A percentile compares a stretch with the other conserved stretches of the same genome.
These are phyloP conservation scores for Gloeophyllum trabeum DNA, from an alignment of 768 basidiomycete species.

Conservation along the genomic window DNA sequence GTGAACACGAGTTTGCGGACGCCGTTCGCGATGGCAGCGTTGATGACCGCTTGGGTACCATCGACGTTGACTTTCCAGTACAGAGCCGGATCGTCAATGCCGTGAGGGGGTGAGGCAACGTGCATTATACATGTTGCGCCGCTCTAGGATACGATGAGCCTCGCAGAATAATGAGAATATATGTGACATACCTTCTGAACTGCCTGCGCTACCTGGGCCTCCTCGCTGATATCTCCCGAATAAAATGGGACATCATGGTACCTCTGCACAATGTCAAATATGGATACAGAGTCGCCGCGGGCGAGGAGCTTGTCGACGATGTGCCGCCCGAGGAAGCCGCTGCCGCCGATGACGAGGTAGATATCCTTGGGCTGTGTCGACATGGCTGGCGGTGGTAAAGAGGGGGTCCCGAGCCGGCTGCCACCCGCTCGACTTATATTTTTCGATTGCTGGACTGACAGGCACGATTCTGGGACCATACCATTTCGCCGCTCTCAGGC, in stretches of 20 bases:
- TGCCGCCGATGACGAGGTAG: constrained; percentile 90
- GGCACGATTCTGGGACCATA: too few relatives aligned
- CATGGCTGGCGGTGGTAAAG: too few relatives aligned
- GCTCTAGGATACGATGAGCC: too few relatives aligned
- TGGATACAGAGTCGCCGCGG: constrained; percentile 71
- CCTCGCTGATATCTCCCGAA: constrained; percentile 79
- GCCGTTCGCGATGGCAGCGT: constrained; percentile 59
- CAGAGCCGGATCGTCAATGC: constrained; percentile 50
- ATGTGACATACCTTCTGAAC: constrained; percentile 49
- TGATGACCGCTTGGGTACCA: constrained; percentile 78
- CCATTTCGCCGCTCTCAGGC: too few relatives aligned
- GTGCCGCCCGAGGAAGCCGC: constrained; percentile 84
- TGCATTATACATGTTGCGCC: constrained; percentile 89
- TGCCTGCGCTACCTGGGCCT: constrained; percentile 60
- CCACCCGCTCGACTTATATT: too few relatives aligned
- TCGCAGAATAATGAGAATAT: background rate
- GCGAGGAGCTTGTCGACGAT: constrained; percentile 80
- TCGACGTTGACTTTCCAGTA: constrained; percentile 93
- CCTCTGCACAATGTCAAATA: constrained; percentile 88
- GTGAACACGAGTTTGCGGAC: constrained; percentile 91
- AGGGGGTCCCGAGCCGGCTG: too few relatives aligned
- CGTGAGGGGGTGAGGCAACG: constrained; percentile 80
- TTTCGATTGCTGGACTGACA: too few relatives aligned
- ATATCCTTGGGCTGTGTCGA: constrained; percentile 41
- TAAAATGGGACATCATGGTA: constrained; percentile 83